Evolutionary conservation across 306 rosid species (phyloP).

Genomic region (Cucurbita ficifolia): DNA sequence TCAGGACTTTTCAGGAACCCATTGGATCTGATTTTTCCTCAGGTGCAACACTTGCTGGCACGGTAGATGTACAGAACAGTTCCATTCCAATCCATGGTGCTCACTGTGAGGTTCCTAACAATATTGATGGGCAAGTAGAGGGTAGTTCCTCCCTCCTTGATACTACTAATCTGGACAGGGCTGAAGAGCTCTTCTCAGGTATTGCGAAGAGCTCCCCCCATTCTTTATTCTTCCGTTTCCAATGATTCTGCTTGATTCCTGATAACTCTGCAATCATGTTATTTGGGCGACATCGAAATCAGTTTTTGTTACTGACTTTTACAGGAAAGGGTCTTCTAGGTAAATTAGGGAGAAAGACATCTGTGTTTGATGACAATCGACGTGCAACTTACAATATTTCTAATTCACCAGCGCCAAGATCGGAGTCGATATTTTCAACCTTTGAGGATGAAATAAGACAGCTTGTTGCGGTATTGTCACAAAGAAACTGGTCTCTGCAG

Average conservation of each 20-base stretch:
- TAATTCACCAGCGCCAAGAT: constrained; percentile 32
- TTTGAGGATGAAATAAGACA: constrained; percentile 83
- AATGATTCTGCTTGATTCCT: not conserved
- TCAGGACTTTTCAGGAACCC: constrained; percentile 63
- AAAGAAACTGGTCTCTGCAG: constrained; percentile 4
- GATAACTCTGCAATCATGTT: not conserved
- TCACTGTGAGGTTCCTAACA: constrained; percentile 48
- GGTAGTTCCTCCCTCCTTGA: constrained; percentile 56
- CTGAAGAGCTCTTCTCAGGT: constrained; percentile 75
- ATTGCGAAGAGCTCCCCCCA: not conserved
- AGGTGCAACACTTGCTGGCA: constrained; percentile 79
- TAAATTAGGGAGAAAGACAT: constrained; percentile 62
- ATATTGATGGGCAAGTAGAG: constrained; percentile 49
- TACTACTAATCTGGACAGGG: constrained; percentile 49
- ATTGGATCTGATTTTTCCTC: constrained; percentile 85
- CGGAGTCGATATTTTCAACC: constrained; percentile 66
- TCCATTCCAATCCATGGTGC: constrained; percentile 43
- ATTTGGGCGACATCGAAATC: not conserved
- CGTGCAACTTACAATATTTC: constrained; percentile 60
- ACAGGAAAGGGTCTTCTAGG: constrained; percentile 54
- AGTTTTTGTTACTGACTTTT: constrained; percentile 9
- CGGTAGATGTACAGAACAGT: constrained; percentile 43
- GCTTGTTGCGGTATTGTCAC: constrained; percentile 66
- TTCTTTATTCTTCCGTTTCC: not conserved
- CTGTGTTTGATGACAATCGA: constrained; percentile 54